A percentile compares a stretch with the other conserved stretches of the same genome.
Conservation (phyloP, 2,329 filamentous ascomycete species). For the Sporothrix schenckii region DNA sequence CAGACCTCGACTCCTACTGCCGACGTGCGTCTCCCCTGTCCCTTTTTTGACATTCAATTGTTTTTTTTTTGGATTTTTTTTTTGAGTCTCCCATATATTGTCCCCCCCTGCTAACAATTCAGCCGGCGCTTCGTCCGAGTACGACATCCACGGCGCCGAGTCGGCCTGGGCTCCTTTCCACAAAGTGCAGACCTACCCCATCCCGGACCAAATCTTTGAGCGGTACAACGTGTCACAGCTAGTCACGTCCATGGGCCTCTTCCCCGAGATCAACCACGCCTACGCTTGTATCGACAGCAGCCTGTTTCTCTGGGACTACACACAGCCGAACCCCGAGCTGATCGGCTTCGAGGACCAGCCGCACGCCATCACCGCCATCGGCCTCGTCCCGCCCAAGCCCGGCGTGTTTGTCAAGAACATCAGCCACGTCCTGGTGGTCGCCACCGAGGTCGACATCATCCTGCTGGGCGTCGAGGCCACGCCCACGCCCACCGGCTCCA, state of each 20-base stretch:
- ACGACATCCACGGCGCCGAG: conserved; percentile 72
- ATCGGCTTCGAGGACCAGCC: conserved; percentile 89
- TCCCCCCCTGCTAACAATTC: background rate
- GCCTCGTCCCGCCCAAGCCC: conserved; percentile 78
- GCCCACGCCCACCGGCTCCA: conserved; percentile 68
- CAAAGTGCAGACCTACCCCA: conserved; percentile 80
- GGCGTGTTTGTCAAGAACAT: conserved; percentile 88
- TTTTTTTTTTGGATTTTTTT: too few relatives aligned
- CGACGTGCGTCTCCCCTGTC: conserved; percentile 65
- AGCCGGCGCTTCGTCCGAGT: conserved; percentile 91
- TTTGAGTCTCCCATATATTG: background rate
- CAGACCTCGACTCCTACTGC: conserved; percentile 86
- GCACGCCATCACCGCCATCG: conserved; percentile 87
- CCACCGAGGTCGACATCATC: conserved; percentile 81
- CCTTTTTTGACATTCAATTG: too few relatives aligned
- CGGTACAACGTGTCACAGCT: conserved; percentile 88
- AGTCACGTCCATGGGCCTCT: conserved; percentile 90
- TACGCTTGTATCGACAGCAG: conserved; percentile 97
- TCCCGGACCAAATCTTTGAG: conserved; percentile 89
- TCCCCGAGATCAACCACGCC: conserved; percentile 90
- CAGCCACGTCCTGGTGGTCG: conserved; percentile 84
- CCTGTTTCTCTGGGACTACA: conserved; percentile 97
- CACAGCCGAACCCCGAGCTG: conserved; percentile 83
- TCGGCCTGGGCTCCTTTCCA: conserved; percentile 87
- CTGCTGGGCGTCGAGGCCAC: conserved; percentile 80